Conservation (phyloP, 768 basidiomycete species). For the Coprinopsis marcescibilis region DNA sequence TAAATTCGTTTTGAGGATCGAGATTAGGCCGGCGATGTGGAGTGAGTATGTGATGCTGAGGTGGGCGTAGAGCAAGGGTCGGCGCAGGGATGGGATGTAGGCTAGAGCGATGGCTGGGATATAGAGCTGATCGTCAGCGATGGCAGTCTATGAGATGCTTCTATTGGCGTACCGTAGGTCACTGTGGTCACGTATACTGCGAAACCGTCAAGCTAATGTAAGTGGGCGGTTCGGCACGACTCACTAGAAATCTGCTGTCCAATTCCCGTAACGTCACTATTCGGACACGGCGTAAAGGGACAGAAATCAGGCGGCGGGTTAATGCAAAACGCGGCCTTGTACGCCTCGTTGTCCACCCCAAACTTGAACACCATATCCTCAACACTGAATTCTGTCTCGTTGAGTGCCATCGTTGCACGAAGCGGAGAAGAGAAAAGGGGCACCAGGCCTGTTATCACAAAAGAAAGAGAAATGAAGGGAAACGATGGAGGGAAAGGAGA, state of each 20-base stretch:
- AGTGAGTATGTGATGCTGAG: constrained; percentile 4
- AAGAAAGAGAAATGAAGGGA: too few species aligned
- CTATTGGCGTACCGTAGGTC: background rate
- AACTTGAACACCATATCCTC: too few species aligned
- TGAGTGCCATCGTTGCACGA: too few species aligned
- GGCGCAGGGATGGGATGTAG: constrained; percentile 5
- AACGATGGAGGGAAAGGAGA: too few species aligned
- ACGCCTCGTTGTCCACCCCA: too few species aligned
- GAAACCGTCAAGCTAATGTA: background rate
- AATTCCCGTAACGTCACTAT: constrained; percentile 8
- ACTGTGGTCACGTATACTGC: constrained; percentile 7
- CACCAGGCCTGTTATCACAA: too few species aligned
- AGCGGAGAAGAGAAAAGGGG: too few species aligned
- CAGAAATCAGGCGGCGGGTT: constrained; percentile 1
- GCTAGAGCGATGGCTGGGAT: background rate
- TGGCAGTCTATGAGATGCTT: too few species aligned
- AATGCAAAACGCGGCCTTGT: too few species aligned
- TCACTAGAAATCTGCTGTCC: constrained; percentile 7
- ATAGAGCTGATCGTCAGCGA: background rate
- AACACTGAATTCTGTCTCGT: too few species aligned
- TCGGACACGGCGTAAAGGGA: constrained; percentile 3
- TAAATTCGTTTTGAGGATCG: background rate
- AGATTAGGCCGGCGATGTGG: constrained; percentile 1
- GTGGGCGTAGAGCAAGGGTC: constrained; percentile 7
- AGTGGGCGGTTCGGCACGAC: background rate